Conservation (phyloP, 2,329 filamentous ascomycete species). For the Sclerotinia nivalis region DNA sequence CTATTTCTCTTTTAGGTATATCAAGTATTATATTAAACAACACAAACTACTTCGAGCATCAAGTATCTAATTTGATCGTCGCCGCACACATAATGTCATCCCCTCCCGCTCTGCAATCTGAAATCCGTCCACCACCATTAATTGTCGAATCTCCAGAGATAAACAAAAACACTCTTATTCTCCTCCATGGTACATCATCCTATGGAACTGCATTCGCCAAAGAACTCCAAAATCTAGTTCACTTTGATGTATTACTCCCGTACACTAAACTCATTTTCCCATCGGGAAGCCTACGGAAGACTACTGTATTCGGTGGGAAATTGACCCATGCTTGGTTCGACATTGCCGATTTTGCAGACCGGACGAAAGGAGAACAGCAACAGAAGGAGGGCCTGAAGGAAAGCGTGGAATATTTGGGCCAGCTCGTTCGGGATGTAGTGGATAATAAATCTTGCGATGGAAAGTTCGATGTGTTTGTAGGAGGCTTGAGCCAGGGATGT, state of each 20-base stretch:
- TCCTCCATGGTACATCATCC: constrained; percentile 47
- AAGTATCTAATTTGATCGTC: neutral
- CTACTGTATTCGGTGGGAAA: constrained; percentile 31
- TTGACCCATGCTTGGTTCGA: constrained; percentile 39
- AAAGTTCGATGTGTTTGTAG: constrained; percentile 23
- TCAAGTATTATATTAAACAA: neutral
- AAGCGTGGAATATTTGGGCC: constrained; percentile 25
- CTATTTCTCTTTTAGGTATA: neutral
- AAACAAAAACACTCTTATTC: constrained; percentile 42
- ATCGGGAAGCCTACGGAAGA: constrained; percentile 26
- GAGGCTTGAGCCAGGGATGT: constrained; percentile 34
- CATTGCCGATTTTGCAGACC: constrained; percentile 33
- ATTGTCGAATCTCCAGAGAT: constrained; percentile 35
- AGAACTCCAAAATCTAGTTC: constrained; percentile 40
- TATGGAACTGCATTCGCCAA: constrained; percentile 42
- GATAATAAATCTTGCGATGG: constrained; percentile 7
- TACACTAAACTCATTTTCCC: constrained; percentile 34
- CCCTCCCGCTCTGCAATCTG: neutral
- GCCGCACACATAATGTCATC: neutral
- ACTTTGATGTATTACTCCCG: constrained; percentile 38
- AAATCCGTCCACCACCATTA: constrained; percentile 24
- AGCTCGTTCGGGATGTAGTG: constrained; percentile 26
- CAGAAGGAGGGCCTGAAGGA: constrained; percentile 26
- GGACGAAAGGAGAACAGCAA: constrained; percentile 29
- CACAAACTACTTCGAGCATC: neutral